Conservation (phyloP, 1,284 basidiomycete genomes). For the Trichosporon sp. region DNA sequence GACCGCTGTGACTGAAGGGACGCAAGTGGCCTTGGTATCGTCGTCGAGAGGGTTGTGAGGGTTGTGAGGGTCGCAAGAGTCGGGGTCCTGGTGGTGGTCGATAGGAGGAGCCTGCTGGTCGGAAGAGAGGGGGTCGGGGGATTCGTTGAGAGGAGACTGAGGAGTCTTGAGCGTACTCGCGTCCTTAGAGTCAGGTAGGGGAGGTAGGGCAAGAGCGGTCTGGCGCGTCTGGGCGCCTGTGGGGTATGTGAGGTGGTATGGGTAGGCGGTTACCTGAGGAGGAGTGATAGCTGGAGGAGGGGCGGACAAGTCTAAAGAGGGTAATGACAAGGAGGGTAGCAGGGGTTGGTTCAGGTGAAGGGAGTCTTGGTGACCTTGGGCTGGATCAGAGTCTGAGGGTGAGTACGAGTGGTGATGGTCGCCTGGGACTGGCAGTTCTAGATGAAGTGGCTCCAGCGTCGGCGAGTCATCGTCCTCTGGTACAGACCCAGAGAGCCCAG, state of each 20-base stretch:
- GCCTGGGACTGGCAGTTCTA: background rate
- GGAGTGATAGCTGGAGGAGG: no score
- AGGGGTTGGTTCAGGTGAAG: background rate
- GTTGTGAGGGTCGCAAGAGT: background rate
- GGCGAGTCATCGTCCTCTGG: conserved; percentile 8
- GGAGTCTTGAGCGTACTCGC: background rate
- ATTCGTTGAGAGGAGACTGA: background rate
- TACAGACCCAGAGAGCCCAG: background rate
- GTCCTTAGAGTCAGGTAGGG: conserved; percentile 1
- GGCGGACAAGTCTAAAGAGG: background rate
- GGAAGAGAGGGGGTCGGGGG: background rate
- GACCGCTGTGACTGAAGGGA: background rate
- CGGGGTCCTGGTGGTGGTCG: background rate
- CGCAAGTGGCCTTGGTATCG: background rate
- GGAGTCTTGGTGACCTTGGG: background rate
- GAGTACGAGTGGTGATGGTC: background rate
- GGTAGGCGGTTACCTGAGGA: conserved; percentile 1
- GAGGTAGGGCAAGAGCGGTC: background rate
- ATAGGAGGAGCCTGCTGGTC: background rate
- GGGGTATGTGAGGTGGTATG: conserved; percentile 10
- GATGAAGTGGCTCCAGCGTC: background rate
- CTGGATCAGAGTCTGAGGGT: background rate
- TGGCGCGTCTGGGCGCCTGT: background rate
- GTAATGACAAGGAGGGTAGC: background rate
- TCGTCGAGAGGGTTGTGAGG: background rate